Base-by-base conservation (phyloP, 1,139 yeast genomes). In the Hemisphaericaspora xylofermentans region DNA sequence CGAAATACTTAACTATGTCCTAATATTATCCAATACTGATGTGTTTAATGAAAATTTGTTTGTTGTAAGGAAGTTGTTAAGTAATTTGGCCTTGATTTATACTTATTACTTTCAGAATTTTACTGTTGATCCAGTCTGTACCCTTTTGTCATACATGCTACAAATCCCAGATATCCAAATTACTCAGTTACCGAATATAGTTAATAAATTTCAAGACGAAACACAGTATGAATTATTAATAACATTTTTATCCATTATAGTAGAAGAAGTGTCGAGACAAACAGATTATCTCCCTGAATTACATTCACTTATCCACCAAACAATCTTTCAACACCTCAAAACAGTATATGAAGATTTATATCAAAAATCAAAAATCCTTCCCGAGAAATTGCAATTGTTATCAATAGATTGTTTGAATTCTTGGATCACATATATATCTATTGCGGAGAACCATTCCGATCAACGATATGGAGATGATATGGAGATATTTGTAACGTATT, bases 31-130 rank as follows among this genome's bases (percentile, higher is more conserved):
- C 19, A 18, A 19, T 5, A 25, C 36, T 7, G 46, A 48, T 8
- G 44, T 41, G 10, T 39, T 41, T 25, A 18, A 40, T 12, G 44
- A 39, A 14, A 58, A 57, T 44, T 39, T 54, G 29, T 50, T 68
- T 37, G 60, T 70, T 13, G 52, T 64, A 10, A 60, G 54, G 40
- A 71, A 71, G 47, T 49, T 71, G 22, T 44, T 71, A 51, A 79
- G 88, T 12, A 79, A 82, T 50, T 50, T 82, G 28, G 73, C 84
- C 2, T 57, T 78, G 29, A 51, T 82, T 7, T 83, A 70, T 54
- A 66, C 66, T 21, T 62, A 61, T 25, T 55, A 69, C 41, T 60
- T 58, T 39, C 52, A 57, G 8, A 43, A 46, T 7, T 47, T 49
- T 24, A 16, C 36, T 8, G 51, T 19, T 39, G 49, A 42, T 37